Base-by-base conservation (phyloP, 306 rosid species). In the Prunus mongolica region DNA sequence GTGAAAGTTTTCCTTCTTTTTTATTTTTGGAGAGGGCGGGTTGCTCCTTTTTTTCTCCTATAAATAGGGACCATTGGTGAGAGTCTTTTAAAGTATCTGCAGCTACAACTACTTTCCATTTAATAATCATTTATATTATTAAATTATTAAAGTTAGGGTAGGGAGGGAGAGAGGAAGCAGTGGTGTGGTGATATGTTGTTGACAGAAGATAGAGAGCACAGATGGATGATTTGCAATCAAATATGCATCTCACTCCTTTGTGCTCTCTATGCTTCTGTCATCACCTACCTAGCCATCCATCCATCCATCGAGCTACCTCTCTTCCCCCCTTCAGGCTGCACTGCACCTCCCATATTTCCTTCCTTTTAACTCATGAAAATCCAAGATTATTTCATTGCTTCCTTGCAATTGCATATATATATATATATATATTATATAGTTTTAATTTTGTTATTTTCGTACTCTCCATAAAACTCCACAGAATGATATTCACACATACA, bases 191-290 rank as follows among this genome's bases (percentile, higher is more conserved):
- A 30, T 24, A 79, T 82, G 90, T 65, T 82, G 97, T 87, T 94
- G 98, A 94, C 97, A 91, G 98, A 94, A 94, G 98, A 94, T 94
- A 94, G 98, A 94, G 98, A 91, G 98, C 98, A 94, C 98, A 82
- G 96, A 94, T 84, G 90, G 90, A 79, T 82, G 88, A 82, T 54
- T 74, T 87, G 86, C 88, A 76, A 76, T 73, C 38, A 24, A 46
- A 57, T 46, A 32, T 79, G 90, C 86, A 82, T 79, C 80, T 84
- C 86, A 60, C 72, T 84, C 81, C 83, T 86, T 87, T 87, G 88
- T 87, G 90, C 90, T 87, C 88, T 87, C 88, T 87, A 82, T 76
- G 86, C 90, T 87, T 87, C 90, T 87, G 90, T 84, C 90, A 84
- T 87, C 67, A 30, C 22, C 38, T 60, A 14, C 19, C 19, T 61